These are phyloP conservation scores for Hanseniaspora jakobsenii DNA, from an alignment of 805 yeast genomes.

Conservation along the genomic window DNA sequence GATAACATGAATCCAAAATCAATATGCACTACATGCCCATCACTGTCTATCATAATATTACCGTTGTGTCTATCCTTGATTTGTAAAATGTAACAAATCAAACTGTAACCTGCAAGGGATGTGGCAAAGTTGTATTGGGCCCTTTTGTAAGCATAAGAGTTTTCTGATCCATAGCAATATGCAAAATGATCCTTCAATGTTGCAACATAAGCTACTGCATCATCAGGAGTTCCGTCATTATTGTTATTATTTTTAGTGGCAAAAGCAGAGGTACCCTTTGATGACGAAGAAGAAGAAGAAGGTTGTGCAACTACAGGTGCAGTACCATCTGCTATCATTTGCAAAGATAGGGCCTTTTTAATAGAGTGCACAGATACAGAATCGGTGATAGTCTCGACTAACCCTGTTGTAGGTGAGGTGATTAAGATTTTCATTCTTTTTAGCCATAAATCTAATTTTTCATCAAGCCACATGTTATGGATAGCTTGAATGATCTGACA, in stretches of 20 bases:
- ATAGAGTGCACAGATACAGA: constrained; percentile 90
- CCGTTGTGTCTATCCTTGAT: constrained; percentile 96
- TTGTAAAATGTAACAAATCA: constrained; percentile 78
- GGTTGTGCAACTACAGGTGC: background rate
- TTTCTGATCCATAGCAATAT: constrained; percentile 58
- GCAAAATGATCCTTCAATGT: constrained; percentile 68
- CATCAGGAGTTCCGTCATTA: constrained; percentile 33
- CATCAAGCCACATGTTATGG: constrained; percentile 68
- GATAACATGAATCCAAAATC: constrained; percentile 91
- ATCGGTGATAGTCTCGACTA: constrained; percentile 92
- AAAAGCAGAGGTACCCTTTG: too few species aligned
- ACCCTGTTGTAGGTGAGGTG: constrained; percentile 80
- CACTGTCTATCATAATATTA: constrained; percentile 89
- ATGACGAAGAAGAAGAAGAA: background rate
- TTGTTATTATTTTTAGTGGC: background rate
- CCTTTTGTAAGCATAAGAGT: constrained; percentile 42
- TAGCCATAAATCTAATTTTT: constrained; percentile 71
- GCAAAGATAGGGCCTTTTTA: constrained; percentile 77
- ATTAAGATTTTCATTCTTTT: constrained; percentile 84
- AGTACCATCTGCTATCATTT: constrained; percentile 49
- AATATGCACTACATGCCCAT: constrained; percentile 89
- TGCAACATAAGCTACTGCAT: constrained; percentile 53
- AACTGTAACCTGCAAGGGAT: constrained; percentile 84
- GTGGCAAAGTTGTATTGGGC: constrained; percentile 80
- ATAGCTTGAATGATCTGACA: constrained; percentile 85